phyloP scores from a whole-genome alignment of 164 flowering plant species.

The Vitis rupestris region DNA sequence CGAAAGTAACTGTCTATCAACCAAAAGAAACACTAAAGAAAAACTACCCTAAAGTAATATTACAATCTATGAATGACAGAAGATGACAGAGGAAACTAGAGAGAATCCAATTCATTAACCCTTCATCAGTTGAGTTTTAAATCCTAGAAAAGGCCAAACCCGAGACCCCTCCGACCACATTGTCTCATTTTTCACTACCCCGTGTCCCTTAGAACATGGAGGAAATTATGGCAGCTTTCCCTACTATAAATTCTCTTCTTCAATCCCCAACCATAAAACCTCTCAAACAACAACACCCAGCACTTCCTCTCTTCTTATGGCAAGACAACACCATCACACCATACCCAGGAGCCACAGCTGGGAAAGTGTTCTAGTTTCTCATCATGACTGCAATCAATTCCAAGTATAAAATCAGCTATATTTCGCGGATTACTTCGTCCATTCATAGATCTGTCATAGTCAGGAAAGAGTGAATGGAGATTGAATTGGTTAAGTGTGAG shows the following conservation, averaged over 20 bases:
- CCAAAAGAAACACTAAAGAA: constrained; percentile 5
- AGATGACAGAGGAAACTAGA: constrained; percentile 3
- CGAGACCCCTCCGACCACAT: constrained; percentile 38
- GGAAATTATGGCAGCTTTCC: constrained; percentile 64
- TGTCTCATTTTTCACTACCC: constrained; percentile 62
- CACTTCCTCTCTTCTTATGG: constrained; percentile 10
- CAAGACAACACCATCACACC: constrained; percentile 11
- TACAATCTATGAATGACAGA: not conserved
- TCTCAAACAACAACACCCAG: constrained; percentile 10
- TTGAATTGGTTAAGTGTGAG: constrained; percentile 79
- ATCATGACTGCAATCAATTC: constrained; percentile 25
- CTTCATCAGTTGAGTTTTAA: constrained; percentile 9
- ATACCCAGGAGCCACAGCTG: constrained; percentile 11
- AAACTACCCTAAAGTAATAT: constrained; percentile 10
- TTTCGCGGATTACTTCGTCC: not conserved
- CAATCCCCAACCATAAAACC: constrained; percentile 25
- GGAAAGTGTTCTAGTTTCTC: constrained; percentile 12
- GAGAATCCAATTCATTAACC: constrained; percentile 12
- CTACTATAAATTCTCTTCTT: constrained; percentile 14
- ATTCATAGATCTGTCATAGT: not conserved
- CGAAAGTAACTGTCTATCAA: constrained; percentile 36
- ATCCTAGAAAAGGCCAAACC: constrained; percentile 28
- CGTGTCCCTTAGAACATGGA: constrained; percentile 81
- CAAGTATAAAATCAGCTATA: constrained; percentile 14
- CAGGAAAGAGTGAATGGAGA: constrained; percentile 51